Percentiles rank a stretch among this genome's conserved stretches.
Evolutionary conservation across 371 early-diverging fungal genomes (phyloP).

Genomic region (Parasitella parasitica): DNA sequence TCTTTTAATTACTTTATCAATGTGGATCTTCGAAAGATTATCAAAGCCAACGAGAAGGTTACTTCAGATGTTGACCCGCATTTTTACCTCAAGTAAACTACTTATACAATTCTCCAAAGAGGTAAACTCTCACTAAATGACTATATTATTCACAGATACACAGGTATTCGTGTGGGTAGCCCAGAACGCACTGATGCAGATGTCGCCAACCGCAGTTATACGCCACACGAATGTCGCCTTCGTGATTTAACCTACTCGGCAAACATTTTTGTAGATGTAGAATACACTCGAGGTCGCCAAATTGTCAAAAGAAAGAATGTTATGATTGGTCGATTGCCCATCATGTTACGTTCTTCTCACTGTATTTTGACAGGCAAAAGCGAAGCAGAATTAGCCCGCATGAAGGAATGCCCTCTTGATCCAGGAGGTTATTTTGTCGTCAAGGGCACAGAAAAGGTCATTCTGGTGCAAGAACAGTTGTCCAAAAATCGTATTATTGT

Average conservation of each 20-base stretch:
- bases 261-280: constrained; percentile 95
- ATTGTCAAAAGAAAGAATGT: constrained; percentile 87
- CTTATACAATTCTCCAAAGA: neutral
- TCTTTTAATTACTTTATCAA: constrained; percentile 99
- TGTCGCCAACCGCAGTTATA: constrained; percentile 71
- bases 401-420: constrained; percentile 98
- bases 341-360: constrained; percentile 95
- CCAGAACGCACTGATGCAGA: constrained; percentile 87
- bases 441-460: constrained; percentile 98
- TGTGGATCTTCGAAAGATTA: constrained; percentile 94
- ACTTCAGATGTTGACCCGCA: constrained; percentile 98
- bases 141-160: too few species aligned
- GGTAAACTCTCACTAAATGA: neutral
- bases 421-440: constrained; percentile 99
- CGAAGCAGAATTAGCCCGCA: constrained; percentile 79
- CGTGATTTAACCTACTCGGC: constrained; percentile 99
- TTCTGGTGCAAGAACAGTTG: constrained; percentile 99
- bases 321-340: constrained; percentile 97
- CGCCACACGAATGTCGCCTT: constrained; percentile 99
- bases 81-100: constrained; percentile 90
- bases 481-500: constrained; percentile 99
- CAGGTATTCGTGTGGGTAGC: constrained; percentile 85
- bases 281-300: constrained; percentile 92
- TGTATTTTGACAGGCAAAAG: constrained; percentile 86
- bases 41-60: constrained; percentile 93